Percentiles rank a stretch among this genome's conserved stretches.
phyloP scores from a whole-genome alignment of 163 green algal species.

The Coccomyxa subellipsoidea region DNA sequence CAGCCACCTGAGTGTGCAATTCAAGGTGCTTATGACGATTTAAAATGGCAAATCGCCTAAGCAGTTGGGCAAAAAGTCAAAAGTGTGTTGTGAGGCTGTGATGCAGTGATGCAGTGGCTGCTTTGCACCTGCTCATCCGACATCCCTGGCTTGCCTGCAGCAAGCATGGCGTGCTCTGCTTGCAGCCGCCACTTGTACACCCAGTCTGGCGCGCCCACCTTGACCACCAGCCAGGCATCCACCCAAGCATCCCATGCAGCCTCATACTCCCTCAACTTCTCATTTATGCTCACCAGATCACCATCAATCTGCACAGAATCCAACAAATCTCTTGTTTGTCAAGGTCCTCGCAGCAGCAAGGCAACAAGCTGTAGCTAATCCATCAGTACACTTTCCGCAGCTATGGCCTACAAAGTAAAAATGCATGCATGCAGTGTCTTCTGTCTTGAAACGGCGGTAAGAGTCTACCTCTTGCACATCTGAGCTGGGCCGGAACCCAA shows the following conservation, averaged over 20 bases:
- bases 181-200: constrained; percentile 77
- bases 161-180: constrained; percentile 82
- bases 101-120: too few species aligned
- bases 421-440: too few species aligned
- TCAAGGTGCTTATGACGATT: not conserved
- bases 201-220: constrained; percentile 75
- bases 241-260: constrained; percentile 76
- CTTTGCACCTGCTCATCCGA: constrained; percentile 79
- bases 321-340: not conserved
- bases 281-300: constrained; percentile 76
- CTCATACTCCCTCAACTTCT: constrained; percentile 66
- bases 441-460: not conserved
- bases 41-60: not conserved
- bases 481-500: constrained; percentile 62
- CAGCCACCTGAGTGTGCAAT: constrained; percentile 53
- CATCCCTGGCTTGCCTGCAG: constrained; percentile 82
- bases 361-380: too few species aligned
- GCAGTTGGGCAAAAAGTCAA: not conserved
- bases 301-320: constrained; percentile 39
- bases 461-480: constrained; percentile 11
- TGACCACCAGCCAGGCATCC: constrained; percentile 94
- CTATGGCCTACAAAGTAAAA: too few species aligned
- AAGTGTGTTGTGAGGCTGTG: too few species aligned
- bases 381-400: too few species aligned
- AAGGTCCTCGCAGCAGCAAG: not conserved